Base-by-base conservation (phyloP, 2,329 filamentous ascomycete genomes). In the Juglanconis oblonga region DNA sequence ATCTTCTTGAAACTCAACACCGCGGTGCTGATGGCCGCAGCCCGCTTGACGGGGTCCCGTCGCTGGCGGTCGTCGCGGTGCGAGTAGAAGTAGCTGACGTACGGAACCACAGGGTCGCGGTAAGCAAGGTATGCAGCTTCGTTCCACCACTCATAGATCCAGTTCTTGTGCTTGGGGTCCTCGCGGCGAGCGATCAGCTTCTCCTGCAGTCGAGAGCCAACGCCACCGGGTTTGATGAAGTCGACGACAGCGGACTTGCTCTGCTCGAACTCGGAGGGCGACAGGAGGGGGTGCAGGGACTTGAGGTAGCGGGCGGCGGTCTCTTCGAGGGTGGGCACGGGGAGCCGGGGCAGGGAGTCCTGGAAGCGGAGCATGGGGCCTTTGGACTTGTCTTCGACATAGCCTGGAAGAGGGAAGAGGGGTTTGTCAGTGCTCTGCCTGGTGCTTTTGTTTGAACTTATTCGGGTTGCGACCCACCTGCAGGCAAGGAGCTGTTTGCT, bases 71-170 rank as follows among this genome's bases (percentile, higher is more conserved):
- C 96, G 76, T 99, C 95, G 67, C 92, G 87, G 80, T 98, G 94
- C 58, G 93, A 97, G 81, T 99, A 99, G 80, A 99, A 99, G 84
- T 99, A 99, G 76, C 92, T 97, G 71, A 99, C 95, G 73, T 98
- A 99, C 63, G 95, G 95, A 17, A 98, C 91, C 51, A 99, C 91
- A 10, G 95, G 95, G 74, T 98, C 95, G 66, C 94, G 90, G 80
- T 98, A 98, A 66, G 79, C 84, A 66, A 99, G 86, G 77, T 99
- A 99, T 61, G 95, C 95, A 4, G 87, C 86, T 56, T 97, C 87
- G 74, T 99, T 98, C 95, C 95, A 99, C 95, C 95, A 99, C 68
- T 99, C 94, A 68, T 89, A 87, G 59, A 99, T 82, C 95, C 95
- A 99, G 78, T 98, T 99, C 79, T 90, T 92, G 72, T 84, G 79